Base-by-base conservation (phyloP, 805 yeast genomes). In the Suhomyces prunicola region DNA sequence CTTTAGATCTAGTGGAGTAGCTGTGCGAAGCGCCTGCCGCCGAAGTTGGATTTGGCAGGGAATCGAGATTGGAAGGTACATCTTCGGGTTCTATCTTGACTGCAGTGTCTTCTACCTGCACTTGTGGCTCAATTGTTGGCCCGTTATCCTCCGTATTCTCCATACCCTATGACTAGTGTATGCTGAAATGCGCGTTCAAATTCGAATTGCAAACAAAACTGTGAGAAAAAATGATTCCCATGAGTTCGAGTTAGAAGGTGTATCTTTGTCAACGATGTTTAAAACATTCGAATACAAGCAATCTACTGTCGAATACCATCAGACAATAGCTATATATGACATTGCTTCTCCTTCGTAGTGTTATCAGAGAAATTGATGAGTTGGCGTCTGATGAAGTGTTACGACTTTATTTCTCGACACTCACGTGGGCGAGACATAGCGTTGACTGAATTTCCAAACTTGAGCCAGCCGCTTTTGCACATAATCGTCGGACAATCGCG, bases 1-100 rank as follows among this genome's bases (percentile, higher is more conserved):
- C 63, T 52, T 67, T 66, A 8, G 67, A 64, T 41, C 73, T 54
- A 7, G 71, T 63, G 22, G 68, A 58, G 52, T 63, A 64, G 47
- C 53, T 50, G 22, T 60, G 66, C n/a, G 56, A 27, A 24, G 56
- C 44, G 9, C 52, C 44, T 15, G 54, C 13, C 12, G 41, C 6
- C 23, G 24, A 10, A 13, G n/a, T 17, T 19, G 24, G 24, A 13
- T 17, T 39, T 9, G 42, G 24, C 24, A 19, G 17, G 1, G 12
- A 19, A 17, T 17, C 6, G 22, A 19, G 13, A 19, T 10, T 17
- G 10, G 17, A 17, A 17, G 23, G 42, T 4, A 39, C 23, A 8
- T 39, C 42, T 17, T 39, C 23, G n/a, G 45, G 23, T 19, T 45
- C 47, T 33, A 17, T 29, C 35, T 24, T 26, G n/a, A 35, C 19